Conservation (phyloP, 768 basidiomycete genomes). For the Leccinum rimulosum region DNA sequence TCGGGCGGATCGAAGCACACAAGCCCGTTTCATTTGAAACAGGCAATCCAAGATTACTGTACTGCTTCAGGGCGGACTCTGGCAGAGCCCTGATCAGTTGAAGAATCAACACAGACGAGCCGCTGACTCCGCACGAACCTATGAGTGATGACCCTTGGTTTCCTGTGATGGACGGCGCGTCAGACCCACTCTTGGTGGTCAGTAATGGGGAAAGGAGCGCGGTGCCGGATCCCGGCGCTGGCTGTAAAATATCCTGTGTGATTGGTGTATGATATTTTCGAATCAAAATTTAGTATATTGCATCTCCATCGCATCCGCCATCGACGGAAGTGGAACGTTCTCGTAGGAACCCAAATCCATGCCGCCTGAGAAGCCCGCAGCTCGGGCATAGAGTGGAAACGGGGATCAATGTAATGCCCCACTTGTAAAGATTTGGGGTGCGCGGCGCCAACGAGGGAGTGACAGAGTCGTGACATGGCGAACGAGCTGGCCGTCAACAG, state of each 20-base stretch:
- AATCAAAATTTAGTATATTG: neutral
- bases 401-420: slow-evolving; percentile 13
- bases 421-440: slow-evolving; percentile 1
- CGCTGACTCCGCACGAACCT: slow-evolving; percentile 1
- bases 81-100: neutral
- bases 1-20: slow-evolving; percentile 8
- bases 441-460: slow-evolving; percentile 5
- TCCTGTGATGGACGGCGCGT: neutral
- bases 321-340: slow-evolving; percentile 19
- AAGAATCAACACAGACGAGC: slow-evolving; percentile 3
- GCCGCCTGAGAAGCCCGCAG: slow-evolving; percentile 8
- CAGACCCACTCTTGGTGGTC: neutral
- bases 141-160: neutral
- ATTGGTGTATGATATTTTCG: slow-evolving; percentile 2
- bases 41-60: neutral
- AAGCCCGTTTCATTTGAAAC: slow-evolving; percentile 5
- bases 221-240: neutral
- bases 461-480: neutral
- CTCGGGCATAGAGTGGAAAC: slow-evolving; percentile 20
- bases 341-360: slow-evolving; percentile 10
- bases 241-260: neutral
- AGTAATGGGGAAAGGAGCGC: neutral
- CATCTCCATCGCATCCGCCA: slow-evolving; percentile 28
- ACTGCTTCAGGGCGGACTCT: slow-evolving; percentile 4
- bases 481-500: neutral